These are phyloP conservation scores for Penicillium digitatum DNA, from an alignment of 2,329 filamentous ascomycete species.

Conservation along the genomic window DNA sequence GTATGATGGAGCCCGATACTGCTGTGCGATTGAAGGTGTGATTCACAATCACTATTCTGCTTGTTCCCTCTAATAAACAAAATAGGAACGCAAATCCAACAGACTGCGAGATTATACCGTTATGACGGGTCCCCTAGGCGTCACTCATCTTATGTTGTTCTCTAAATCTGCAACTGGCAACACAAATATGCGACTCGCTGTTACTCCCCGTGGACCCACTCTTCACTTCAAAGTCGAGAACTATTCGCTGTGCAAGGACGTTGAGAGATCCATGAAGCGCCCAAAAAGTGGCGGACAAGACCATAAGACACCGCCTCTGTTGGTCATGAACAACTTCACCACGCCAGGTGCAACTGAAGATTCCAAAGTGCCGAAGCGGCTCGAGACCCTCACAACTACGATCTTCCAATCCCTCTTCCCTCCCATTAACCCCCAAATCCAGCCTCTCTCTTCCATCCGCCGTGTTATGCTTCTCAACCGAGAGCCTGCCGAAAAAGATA, in stretches of 20 bases:
- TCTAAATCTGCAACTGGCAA: slow-evolving; percentile 86
- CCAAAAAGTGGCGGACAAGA: slow-evolving; percentile 80
- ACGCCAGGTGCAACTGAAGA: slow-evolving; percentile 56
- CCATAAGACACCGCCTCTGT: slow-evolving; percentile 76
- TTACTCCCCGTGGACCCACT: slow-evolving; percentile 86
- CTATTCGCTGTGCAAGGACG: slow-evolving; percentile 90
- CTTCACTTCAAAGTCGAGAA: slow-evolving; percentile 91
- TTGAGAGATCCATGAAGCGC: slow-evolving; percentile 76
- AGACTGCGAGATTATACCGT: slow-evolving; percentile 85
- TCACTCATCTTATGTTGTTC: slow-evolving; percentile 89
- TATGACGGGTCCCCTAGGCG: slow-evolving; percentile 91
- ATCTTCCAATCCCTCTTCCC: slow-evolving; percentile 96
- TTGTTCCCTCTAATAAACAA: slow-evolving; percentile 8
- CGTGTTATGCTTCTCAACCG: slow-evolving; percentile 87
- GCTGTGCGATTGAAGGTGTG: slow-evolving; percentile 72
- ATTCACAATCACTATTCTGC: background rate
- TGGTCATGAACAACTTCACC: slow-evolving; percentile 98
- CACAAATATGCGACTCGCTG: slow-evolving; percentile 81
- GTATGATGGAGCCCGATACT: slow-evolving; percentile 94
- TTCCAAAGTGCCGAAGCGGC: slow-evolving; percentile 77
- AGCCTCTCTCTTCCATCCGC: slow-evolving; percentile 85
- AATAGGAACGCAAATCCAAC: slow-evolving; percentile 75
- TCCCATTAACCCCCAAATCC: slow-evolving; percentile 86
- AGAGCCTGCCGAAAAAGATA: slow-evolving; percentile 51
- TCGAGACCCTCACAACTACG: slow-evolving; percentile 87